A percentile compares a stretch with the other conserved stretches of the same genome.
phyloP scores from a whole-genome alignment of 345 rosid species.

The Citrus hindsii region DNA sequence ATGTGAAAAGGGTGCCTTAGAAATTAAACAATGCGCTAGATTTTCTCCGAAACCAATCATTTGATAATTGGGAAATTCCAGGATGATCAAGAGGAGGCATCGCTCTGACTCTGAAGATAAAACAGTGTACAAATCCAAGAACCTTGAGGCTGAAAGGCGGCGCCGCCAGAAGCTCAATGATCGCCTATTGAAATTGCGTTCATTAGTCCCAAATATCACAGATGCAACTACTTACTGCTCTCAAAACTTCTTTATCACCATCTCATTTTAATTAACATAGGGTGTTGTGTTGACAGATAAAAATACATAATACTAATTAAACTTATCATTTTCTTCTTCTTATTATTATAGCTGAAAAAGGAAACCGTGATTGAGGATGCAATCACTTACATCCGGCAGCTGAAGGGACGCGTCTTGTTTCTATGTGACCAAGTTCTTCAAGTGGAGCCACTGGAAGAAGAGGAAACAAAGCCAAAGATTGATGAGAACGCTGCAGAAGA shows the following conservation, averaged over 20 bases:
- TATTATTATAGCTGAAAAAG: constrained; percentile 55
- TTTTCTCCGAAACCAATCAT: too few relatives aligned
- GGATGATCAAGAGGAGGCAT: neutral
- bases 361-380: constrained; percentile 77
- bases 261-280: neutral
- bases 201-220: constrained; percentile 74
- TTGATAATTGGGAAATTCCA: neutral
- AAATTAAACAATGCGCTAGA: too few relatives aligned
- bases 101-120: constrained; percentile 26
- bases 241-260: neutral
- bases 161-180: constrained; percentile 68
- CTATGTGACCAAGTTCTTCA: constrained; percentile 47
- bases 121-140: constrained; percentile 52
- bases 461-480: constrained; percentile 11
- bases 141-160: constrained; percentile 67
- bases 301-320: neutral
- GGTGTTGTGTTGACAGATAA: neutral
- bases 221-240: constrained; percentile 32
- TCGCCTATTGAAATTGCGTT: constrained; percentile 62
- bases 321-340: too few relatives aligned
- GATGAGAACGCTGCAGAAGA: constrained; percentile 30
- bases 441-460: constrained; percentile 37
- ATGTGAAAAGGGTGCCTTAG: too few relatives aligned
- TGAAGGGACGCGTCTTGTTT: constrained; percentile 35
- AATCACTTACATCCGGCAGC: constrained; percentile 56